Evolutionary conservation across 2,329 filamentous ascomycete genomes (phyloP), one percentile per base, ranked within the genome.

Genomic region (Penicillium sp.): DNA sequence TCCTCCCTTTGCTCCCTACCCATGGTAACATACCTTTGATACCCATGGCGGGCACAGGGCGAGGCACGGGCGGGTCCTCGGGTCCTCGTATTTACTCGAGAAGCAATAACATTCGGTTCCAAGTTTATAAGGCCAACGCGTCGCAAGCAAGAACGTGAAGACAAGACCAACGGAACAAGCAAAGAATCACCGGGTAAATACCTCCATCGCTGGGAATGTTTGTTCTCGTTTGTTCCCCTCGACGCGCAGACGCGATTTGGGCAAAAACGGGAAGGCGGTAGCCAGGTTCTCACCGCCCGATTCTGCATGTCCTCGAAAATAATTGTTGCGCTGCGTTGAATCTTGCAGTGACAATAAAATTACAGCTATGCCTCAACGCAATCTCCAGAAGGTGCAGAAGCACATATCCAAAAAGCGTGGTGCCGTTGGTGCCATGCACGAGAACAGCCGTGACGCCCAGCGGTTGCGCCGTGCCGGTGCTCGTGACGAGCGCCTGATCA

Each of bases 331-430:
- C 20, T 27, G 39, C 28, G 28, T 22, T 24, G 41, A 44, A 41
- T 35, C 40, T 31, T 38, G 28, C 30, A 54, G 36, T 10, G 22
- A 47, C 30, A 45, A 38, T 24, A 24, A 41, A 16, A 45, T 47
- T 30, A 50, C 41, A 57, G 65, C 27, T 48, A 95, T 95, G 91
- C 82, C 89, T 13, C 87, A 85, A 67, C 49, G 51, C 27, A 83
- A 86, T 40, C 75, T 96, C 6, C 77, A 84, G 57, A 97, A 96
- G 70, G 88, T 94, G 18, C 84, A 88, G 57, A 97, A 97, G 76
- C 85, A 90, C 58, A 92, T 97, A 58, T 78, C 85, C 30, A 96
- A 95, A 77, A 96, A 96, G 81, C 85, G 88, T 60, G 84, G 85
- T 18, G 84, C 85, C 35, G 81, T 90, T 42, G 85, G 86, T 27